A percentile compares a stretch with the other conserved stretches of the same genome.
Conservation (phyloP, 139 green algal species). For the Tetradesmus lagerheimii region DNA sequence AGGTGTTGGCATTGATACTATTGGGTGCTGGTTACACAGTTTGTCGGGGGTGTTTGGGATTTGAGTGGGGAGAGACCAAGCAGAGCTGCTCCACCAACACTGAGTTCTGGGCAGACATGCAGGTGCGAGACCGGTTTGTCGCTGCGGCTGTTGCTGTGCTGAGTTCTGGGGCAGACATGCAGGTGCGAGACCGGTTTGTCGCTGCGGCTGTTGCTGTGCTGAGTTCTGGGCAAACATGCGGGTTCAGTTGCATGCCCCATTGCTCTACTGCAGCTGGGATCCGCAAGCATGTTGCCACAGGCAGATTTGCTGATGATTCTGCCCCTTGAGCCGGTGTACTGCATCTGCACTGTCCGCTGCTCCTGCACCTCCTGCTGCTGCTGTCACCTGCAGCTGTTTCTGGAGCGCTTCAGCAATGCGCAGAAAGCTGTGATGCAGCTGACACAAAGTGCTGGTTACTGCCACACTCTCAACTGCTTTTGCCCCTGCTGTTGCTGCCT, state of each 20-base stretch:
- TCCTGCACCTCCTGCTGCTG: neutral
- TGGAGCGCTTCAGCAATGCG: neutral
- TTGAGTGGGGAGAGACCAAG: slow-evolving; percentile 15
- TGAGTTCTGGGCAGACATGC: slow-evolving; percentile 47
- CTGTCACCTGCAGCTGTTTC: neutral
- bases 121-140: slow-evolving; percentile 24
- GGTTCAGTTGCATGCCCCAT: no score
- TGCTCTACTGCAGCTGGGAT: no score
- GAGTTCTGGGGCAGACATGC: slow-evolving; percentile 49
- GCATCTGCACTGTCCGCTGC: no score
- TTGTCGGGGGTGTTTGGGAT: neutral
- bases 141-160: neutral
- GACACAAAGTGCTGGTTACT: neutral
- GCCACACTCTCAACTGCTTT: neutral
- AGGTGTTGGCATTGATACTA: no score
- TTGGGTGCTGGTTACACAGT: no score
- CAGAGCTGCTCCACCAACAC: neutral
- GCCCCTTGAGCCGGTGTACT: no score
- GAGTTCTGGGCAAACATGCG: slow-evolving; percentile 49
- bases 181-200: slow-evolving; percentile 24
- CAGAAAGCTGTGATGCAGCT: neutral
- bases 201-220: neutral
- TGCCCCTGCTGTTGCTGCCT: neutral
- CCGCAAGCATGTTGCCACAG: no score
- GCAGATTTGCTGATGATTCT: no score